Conservation (phyloP, 1,284 basidiomycete species). For the Cryptococcus sp. region DNA sequence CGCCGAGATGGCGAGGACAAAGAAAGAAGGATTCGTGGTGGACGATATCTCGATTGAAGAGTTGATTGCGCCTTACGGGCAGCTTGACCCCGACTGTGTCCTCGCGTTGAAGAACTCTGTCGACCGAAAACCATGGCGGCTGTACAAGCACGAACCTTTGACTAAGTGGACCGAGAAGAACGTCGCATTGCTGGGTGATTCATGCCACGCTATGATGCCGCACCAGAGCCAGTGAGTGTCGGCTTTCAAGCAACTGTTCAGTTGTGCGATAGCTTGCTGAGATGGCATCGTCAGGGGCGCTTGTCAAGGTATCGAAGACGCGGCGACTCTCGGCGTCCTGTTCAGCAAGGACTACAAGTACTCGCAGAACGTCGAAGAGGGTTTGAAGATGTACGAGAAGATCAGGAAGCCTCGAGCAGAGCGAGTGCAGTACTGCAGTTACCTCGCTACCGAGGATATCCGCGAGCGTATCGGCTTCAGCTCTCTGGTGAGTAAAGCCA, state of each 20-base stretch:
- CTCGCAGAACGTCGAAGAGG: slow-evolving; percentile 41
- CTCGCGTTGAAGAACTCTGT: slow-evolving; percentile 48
- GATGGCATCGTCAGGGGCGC: slow-evolving; percentile 30
- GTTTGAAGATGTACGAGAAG: slow-evolving; percentile 49
- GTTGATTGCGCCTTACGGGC: slow-evolving; percentile 42
- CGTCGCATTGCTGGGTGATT: slow-evolving; percentile 43
- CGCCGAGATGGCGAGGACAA: slow-evolving; percentile 51
- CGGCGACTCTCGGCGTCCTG: slow-evolving; percentile 44
- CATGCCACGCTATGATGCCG: slow-evolving; percentile 48
- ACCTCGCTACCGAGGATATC: slow-evolving; percentile 51
- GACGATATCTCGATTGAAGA: slow-evolving; percentile 48
- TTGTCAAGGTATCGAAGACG: slow-evolving; percentile 47
- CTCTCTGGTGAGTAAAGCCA: slow-evolving; percentile 41
- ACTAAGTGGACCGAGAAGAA: slow-evolving; percentile 28
- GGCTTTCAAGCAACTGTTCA: not conserved
- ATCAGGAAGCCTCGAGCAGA: slow-evolving; percentile 52
- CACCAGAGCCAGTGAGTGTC: slow-evolving; percentile 27
- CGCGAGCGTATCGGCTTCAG: slow-evolving; percentile 54
- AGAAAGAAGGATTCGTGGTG: slow-evolving; percentile 52
- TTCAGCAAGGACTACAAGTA: slow-evolving; percentile 34
- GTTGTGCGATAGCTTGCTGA: not conserved
- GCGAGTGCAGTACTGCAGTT: slow-evolving; percentile 48
- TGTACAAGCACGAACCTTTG: slow-evolving; percentile 52
- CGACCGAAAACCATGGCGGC: slow-evolving; percentile 52
- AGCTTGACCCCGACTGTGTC: slow-evolving; percentile 46